Percentiles rank a stretch among this genome's conserved stretches.
Conservation (phyloP, 202 grass and related monocot species). For the Zizania palustris region DNA sequence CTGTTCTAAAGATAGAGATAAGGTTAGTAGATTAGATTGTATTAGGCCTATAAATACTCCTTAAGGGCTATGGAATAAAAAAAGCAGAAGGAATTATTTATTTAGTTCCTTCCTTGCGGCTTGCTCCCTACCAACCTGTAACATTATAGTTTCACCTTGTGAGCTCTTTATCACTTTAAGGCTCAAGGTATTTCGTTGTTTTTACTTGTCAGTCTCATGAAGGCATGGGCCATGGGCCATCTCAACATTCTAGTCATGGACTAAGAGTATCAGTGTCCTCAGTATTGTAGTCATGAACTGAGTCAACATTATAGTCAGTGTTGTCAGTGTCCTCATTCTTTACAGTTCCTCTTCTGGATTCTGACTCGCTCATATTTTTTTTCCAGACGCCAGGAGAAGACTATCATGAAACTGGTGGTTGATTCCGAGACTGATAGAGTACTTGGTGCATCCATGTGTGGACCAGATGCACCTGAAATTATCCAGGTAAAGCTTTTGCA, state of each 20-base stretch:
- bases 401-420: constrained; percentile 89
- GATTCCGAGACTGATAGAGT: constrained; percentile 81
- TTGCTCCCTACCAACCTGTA: no score
- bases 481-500: constrained; percentile 68
- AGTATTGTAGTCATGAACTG: no score
- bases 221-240: background rate
- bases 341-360: background rate
- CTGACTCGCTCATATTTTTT: constrained; percentile 19
- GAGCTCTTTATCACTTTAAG: background rate
- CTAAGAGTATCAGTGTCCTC: no score
- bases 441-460: constrained; percentile 89
- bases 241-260: constrained; percentile 7
- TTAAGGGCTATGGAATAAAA: no score
- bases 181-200: background rate
- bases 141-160: background rate
- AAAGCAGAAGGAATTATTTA: no score
- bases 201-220: background rate
- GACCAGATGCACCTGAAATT: constrained; percentile 95
- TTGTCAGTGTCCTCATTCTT: background rate
- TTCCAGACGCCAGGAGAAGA: constrained; percentile 79
- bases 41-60: no score
- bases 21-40: no score
- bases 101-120: no score
- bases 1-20: no score
- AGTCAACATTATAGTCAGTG: no score